Evolutionary conservation across 495 filamentous ascomycete species (phyloP).

Genomic region (Chlorociboria aeruginascens): DNA sequence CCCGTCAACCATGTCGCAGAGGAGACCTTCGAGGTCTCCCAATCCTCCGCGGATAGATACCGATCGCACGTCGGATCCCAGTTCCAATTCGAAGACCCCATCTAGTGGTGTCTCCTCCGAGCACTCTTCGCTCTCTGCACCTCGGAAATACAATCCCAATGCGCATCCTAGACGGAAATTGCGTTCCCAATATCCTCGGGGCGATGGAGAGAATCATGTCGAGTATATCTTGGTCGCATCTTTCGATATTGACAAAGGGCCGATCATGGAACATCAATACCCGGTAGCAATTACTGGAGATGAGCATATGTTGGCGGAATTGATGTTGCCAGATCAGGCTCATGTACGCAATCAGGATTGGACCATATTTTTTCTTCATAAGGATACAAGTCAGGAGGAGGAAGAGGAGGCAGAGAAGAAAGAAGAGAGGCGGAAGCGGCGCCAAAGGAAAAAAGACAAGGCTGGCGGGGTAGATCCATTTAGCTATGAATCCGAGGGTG

Average conservation of each 20-base stretch:
- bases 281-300: conserved; percentile 92
- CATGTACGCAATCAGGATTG: conserved; percentile 94
- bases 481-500: conserved; percentile 30
- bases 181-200: conserved; percentile 78
- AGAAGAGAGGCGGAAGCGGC: conserved; percentile 33
- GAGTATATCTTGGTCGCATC: conserved; percentile 98
- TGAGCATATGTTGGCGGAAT: conserved; percentile 90
- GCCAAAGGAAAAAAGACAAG: conserved; percentile 31
- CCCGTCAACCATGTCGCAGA: conserved; percentile 37
- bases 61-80: conserved; percentile 37
- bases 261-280: conserved; percentile 97
- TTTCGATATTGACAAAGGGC: conserved; percentile 91
- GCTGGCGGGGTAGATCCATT: conserved; percentile 39
- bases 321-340: conserved; percentile 97
- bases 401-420: conserved; percentile 51
- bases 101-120: conserved; percentile 40
- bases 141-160: conserved; percentile 28
- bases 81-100: conserved; percentile 44
- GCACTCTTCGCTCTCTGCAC: conserved; percentile 39
- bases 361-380: conserved; percentile 98
- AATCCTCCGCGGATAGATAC: conserved; percentile 35
- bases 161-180: conserved; percentile 36
- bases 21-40: conserved; percentile 37
- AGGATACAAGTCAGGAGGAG: conserved; percentile 72
- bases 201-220: conserved; percentile 79